phyloP scores from a whole-genome alignment of 305 asterid species.

The Striga hermonthica region DNA sequence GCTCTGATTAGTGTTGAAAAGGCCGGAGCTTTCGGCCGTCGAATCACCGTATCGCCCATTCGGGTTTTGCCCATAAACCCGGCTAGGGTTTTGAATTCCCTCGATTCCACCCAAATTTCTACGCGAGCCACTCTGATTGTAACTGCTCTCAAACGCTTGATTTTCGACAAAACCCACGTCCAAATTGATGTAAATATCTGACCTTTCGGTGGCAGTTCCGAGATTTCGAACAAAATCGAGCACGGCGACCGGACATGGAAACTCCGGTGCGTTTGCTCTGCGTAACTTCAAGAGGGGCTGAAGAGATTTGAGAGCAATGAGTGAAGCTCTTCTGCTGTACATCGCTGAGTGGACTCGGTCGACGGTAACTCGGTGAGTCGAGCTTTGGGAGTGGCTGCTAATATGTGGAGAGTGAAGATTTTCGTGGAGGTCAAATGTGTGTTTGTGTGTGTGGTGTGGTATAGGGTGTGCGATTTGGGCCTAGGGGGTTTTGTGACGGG shows the following conservation, averaged over 20 bases:
- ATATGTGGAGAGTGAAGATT: not conserved
- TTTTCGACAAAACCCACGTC: conserved; percentile 31
- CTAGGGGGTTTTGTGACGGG: not conserved
- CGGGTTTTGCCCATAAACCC: conserved; percentile 24
- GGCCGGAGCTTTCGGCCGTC: not conserved
- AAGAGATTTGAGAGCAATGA: conserved; percentile 38
- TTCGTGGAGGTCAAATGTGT: not conserved
- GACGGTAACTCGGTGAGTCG: not conserved
- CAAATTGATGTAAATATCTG: conserved; percentile 34
- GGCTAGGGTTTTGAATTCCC: conserved; percentile 13
- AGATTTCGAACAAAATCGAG: conserved; percentile 37
- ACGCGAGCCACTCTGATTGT: conserved; percentile 28
- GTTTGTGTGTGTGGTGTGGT: not conserved
- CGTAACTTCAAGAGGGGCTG: conserved; percentile 43
- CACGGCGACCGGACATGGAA: conserved; percentile 18
- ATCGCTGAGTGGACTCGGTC: conserved; percentile 37
- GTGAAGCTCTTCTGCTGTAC: conserved; percentile 48
- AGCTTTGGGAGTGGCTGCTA: conserved; percentile 15
- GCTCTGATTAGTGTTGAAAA: conserved; percentile 7
- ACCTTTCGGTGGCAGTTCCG: conserved; percentile 49
- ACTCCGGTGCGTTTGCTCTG: conserved; percentile 30
- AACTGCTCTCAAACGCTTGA: conserved; percentile 12
- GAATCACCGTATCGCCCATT: conserved; percentile 26
- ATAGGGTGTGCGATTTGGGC: not conserved
- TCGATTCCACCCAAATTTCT: conserved; percentile 29